phyloP scores from a whole-genome alignment of 2,329 filamentous ascomycete genomes.

The Reticulascus tulasneorum region DNA sequence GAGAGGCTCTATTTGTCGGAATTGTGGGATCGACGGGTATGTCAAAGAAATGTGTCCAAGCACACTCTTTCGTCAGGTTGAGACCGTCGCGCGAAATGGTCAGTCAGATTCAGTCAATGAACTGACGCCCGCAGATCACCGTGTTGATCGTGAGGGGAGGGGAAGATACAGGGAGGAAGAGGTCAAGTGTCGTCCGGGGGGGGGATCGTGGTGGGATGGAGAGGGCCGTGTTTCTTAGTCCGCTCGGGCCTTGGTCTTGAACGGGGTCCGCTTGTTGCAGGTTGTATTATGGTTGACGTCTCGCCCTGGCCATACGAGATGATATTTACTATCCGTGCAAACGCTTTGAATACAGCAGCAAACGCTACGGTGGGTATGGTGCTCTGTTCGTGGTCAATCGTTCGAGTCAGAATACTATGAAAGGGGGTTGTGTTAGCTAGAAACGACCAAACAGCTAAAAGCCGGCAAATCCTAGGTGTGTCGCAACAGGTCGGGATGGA shows the following conservation, averaged over 20 bases:
- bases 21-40: conserved; percentile 10
- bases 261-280: conserved; percentile 13
- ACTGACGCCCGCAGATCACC: conserved; percentile 5
- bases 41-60: conserved; percentile 3
- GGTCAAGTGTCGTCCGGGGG: conserved; percentile 13
- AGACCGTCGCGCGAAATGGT: neutral
- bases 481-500: no score
- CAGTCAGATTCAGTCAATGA: conserved; percentile 14
- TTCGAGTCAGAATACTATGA: no score
- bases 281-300: conserved; percentile 13
- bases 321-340: no score
- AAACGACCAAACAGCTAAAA: no score
- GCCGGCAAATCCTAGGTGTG: no score
- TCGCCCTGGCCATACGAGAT: no score
- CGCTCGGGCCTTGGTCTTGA: conserved; percentile 15
- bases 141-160: conserved; percentile 1
- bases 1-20: conserved; percentile 9
- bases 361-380: no score
- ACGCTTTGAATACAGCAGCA: no score
- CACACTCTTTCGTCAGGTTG: conserved; percentile 4
- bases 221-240: conserved; percentile 13
- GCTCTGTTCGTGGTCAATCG: no score
- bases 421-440: no score
- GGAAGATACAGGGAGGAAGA: conserved; percentile 7
- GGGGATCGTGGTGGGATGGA: conserved; percentile 7